These are phyloP conservation scores for Candida ficus DNA, from an alignment of 805 yeast genomes.

Conservation along the genomic window DNA sequence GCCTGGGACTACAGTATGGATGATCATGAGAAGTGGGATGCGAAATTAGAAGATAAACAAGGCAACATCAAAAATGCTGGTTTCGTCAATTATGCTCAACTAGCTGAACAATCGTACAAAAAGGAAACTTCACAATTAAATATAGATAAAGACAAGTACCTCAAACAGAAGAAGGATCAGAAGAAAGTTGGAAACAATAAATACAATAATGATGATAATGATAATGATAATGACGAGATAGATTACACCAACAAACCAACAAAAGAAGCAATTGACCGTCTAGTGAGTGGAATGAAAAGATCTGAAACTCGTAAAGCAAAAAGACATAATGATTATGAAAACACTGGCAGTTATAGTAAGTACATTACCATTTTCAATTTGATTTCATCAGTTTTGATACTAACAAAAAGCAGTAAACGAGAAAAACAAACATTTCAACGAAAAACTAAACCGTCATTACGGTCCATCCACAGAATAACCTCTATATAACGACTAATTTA, in stretches of 20 bases:
- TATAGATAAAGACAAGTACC: conserved; percentile 38
- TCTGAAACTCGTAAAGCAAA: conserved; percentile 28
- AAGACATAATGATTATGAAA: conserved; percentile 34
- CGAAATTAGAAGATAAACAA: conserved; percentile 28
- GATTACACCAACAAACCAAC: conserved; percentile 34
- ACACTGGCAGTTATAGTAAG: conserved; percentile 29
- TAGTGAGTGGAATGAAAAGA: conserved; percentile 25
- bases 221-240: conserved; percentile 5
- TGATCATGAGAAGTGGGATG: conserved; percentile 62
- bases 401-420: conserved; percentile 44
- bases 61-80: conserved; percentile 30
- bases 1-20: conserved; percentile 57
- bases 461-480: no score
- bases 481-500: no score
- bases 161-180: conserved; percentile 28
- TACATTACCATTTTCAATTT: neutral
- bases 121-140: conserved; percentile 41
- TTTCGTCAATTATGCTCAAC: conserved; percentile 43
- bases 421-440: conserved; percentile 69
- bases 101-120: conserved; percentile 58
- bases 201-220: no score
- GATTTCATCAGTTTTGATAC: conserved; percentile 19
- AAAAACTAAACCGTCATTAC: conserved; percentile 57
- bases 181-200: neutral
- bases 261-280: conserved; percentile 25